Evolutionary conservation across 495 filamentous ascomycete genomes (phyloP).

Genomic region (Talaromyces borbonicus): DNA sequence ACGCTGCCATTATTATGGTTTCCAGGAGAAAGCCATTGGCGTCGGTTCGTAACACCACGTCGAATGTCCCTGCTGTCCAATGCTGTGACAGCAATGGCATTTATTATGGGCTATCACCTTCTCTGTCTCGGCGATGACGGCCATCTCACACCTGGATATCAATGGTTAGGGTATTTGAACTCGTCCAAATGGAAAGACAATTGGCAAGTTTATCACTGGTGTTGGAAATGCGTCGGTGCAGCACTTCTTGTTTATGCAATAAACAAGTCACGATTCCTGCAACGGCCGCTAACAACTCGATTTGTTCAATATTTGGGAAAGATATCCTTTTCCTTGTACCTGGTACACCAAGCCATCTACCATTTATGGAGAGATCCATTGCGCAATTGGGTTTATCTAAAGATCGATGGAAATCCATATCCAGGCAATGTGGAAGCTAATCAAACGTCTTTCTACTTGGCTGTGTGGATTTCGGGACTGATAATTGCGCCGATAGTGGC

Average conservation of each 20-base stretch:
- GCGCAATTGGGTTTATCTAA: not conserved
- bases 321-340: slow-evolving; percentile 23
- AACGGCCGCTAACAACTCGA: slow-evolving; percentile 3
- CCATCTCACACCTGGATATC: slow-evolving; percentile 15
- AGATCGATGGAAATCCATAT: slow-evolving; percentile 18
- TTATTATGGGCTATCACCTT: slow-evolving; percentile 15
- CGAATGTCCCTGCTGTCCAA: slow-evolving; percentile 9
- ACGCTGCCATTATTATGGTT: not conserved
- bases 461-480: slow-evolving; percentile 27
- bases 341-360: slow-evolving; percentile 15
- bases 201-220: slow-evolving; percentile 14
- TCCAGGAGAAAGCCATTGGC: slow-evolving; percentile 6
- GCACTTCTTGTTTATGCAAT: slow-evolving; percentile 16
- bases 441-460: slow-evolving; percentile 24
- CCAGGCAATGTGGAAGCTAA: slow-evolving; percentile 22
- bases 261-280: slow-evolving; percentile 14
- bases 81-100: not conserved
- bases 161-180: slow-evolving; percentile 13
- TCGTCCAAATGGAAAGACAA: slow-evolving; percentile 14
- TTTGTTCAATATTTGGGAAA: slow-evolving; percentile 12
- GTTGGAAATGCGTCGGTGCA: slow-evolving; percentile 17
- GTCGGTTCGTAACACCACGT: not conserved
- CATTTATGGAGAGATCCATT: slow-evolving; percentile 14
- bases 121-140: slow-evolving; percentile 19
- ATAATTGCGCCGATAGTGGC: slow-evolving; percentile 29